Percentiles rank a stretch among this genome's conserved stretches.
These are phyloP conservation scores for Tetrapisispora phaffii DNA, from an alignment of 805 yeast genomes.

Conservation along the genomic window DNA sequence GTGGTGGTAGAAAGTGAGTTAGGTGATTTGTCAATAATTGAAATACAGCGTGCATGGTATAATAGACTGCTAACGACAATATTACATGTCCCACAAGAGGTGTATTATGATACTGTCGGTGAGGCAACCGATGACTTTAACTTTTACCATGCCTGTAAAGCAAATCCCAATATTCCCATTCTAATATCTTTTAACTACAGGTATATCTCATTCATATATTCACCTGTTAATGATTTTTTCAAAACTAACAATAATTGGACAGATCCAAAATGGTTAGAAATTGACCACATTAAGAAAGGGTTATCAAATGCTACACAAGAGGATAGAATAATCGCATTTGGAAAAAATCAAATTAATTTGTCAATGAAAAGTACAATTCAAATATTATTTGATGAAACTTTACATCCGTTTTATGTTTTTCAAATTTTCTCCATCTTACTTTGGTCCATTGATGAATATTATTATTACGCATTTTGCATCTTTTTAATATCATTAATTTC, in stretches of 20 bases:
- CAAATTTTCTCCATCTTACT: constrained; percentile 85
- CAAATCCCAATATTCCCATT: constrained; percentile 45
- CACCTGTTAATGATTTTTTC: constrained; percentile 81
- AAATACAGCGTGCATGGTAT: constrained; percentile 50
- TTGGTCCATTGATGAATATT: constrained; percentile 89
- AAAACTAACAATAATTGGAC: constrained; percentile 81
- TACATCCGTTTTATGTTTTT: constrained; percentile 92
- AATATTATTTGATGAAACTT: constrained; percentile 72
- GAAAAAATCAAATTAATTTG: constrained; percentile 63
- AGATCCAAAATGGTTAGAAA: constrained; percentile 65
- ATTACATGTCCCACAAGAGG: constrained; percentile 29
- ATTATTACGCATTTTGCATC: constrained; percentile 89
- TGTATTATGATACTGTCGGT: constrained; percentile 16
- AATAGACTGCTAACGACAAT: constrained; percentile 65
- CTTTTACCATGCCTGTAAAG: constrained; percentile 20
- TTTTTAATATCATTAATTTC: constrained; percentile 77
- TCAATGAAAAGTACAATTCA: constrained; percentile 57
- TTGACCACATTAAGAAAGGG: constrained; percentile 49
- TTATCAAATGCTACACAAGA: constrained; percentile 58
- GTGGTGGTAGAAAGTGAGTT: constrained; percentile 87
- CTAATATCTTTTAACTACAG: constrained; percentile 70
- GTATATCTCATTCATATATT: constrained; percentile 71
- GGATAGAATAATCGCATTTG: constrained; percentile 67
- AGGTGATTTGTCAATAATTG: constrained; percentile 65
- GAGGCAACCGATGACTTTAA: constrained; percentile 8